Evolutionary conservation across 208 protist species (phyloP).

Genomic region (Phytomonas sp.): DNA sequence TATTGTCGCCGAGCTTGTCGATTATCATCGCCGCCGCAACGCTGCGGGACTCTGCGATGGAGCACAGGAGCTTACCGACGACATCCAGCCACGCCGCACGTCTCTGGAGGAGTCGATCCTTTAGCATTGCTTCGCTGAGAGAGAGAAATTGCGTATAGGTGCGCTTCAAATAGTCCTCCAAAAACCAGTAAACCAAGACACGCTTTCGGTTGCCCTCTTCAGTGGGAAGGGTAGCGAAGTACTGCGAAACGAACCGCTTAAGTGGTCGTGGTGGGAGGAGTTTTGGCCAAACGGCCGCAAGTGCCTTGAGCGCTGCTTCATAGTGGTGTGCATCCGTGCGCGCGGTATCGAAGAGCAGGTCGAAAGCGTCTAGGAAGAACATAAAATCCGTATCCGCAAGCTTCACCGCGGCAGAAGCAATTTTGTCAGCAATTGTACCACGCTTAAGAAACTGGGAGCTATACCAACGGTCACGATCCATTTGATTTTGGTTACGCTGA

Average conservation of each 20-base stretch:
- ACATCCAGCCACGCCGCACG: conserved; percentile 82
- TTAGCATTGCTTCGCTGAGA: conserved; percentile 83
- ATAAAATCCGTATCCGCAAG: conserved; percentile 88
- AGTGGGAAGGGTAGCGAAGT: conserved; percentile 84
- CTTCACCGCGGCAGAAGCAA: conserved; percentile 84
- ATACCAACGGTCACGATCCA: conserved; percentile 81
- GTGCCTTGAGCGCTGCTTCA: conserved; percentile 83
- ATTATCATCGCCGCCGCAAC: conserved; percentile 85
- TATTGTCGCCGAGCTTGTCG: conserved; percentile 86
- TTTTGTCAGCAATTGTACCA: conserved; percentile 82
- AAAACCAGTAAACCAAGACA: conserved; percentile 86
- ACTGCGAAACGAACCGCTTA: conserved; percentile 84
- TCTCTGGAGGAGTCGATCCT: conserved; percentile 75
- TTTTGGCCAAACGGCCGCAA: conserved; percentile 82
- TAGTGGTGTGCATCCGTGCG: conserved; percentile 87
- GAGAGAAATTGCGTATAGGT: conserved; percentile 86
- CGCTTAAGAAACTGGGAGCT: conserved; percentile 79
- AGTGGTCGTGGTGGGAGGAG: conserved; percentile 76
- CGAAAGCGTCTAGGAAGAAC: conserved; percentile 87
- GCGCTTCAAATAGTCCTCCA: conserved; percentile 89
- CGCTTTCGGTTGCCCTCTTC: conserved; percentile 23
- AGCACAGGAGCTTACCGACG: conserved; percentile 78
- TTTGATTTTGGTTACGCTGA: conserved; percentile 44
- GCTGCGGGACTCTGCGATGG: conserved; percentile 69
- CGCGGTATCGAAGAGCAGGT: conserved; percentile 84